Conservation (phyloP, 805 yeast genomes). For the Lachancea fermentati region DNA sequence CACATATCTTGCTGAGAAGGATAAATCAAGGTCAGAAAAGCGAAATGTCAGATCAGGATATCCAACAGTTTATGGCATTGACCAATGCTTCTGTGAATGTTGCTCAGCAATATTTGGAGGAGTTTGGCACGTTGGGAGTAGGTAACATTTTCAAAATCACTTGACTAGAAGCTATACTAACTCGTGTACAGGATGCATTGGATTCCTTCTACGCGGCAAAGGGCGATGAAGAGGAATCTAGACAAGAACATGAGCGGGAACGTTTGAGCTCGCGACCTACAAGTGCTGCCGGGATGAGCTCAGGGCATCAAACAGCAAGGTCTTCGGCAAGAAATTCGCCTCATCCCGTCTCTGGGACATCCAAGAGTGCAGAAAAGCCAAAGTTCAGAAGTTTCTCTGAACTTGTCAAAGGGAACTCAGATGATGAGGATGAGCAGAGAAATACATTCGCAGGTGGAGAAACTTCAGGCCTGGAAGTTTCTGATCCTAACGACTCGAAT, state of each 20-base stretch:
- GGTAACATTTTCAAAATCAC: neutral
- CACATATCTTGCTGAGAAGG: neutral
- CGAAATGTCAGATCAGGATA: constrained; percentile 21
- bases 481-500: constrained; percentile 54
- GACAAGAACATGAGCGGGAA: constrained; percentile 2
- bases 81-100: constrained; percentile 35
- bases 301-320: neutral
- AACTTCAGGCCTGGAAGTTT: constrained; percentile 73
- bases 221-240: constrained; percentile 8
- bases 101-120: constrained; percentile 35
- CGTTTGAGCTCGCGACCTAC: neutral
- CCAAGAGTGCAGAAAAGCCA: constrained; percentile 15
- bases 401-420: constrained; percentile 32
- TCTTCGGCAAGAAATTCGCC: neutral
- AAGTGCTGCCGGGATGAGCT: neutral
- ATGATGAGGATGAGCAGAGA: constrained; percentile 50
- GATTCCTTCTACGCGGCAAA: constrained; percentile 25
- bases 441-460: constrained; percentile 63
- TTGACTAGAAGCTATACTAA: constrained; percentile 3
- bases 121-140: constrained; percentile 25
- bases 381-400: constrained; percentile 38
- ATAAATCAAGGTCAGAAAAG: neutral
- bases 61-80: constrained; percentile 34
- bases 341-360: constrained; percentile 11
- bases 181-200: constrained; percentile 17